Percentiles rank a stretch among this genome's conserved stretches.
phyloP scores from a whole-genome alignment of 805 yeast genomes.

The Yamadazyma paraphyllophila region DNA sequence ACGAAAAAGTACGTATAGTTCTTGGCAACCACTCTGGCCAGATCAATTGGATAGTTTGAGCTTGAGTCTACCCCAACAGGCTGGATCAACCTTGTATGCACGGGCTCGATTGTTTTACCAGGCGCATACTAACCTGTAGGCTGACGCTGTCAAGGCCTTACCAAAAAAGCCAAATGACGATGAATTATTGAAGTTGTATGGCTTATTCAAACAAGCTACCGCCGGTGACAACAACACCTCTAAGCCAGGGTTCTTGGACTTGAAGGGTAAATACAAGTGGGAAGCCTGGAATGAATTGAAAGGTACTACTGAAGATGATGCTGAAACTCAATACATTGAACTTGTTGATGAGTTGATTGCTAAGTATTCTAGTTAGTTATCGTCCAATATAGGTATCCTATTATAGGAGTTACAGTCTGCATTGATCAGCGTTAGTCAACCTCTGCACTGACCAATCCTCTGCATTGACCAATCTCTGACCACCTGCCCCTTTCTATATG shows the following conservation, averaged over 20 bases:
- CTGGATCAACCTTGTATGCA: too few species aligned
- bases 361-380: constrained; percentile 24
- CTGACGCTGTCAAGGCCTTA: constrained; percentile 74
- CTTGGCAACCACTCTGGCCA: too few species aligned
- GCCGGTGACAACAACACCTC: constrained; percentile 87
- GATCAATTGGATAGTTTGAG: too few species aligned
- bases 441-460: too few species aligned
- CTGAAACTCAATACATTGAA: constrained; percentile 76
- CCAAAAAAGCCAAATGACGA: constrained; percentile 80
- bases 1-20: constrained; percentile 25
- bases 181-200: constrained; percentile 84
- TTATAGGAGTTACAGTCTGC: too few species aligned
- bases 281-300: constrained; percentile 88
- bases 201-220: constrained; percentile 94
- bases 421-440: too few species aligned
- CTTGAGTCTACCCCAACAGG: too few species aligned
- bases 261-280: constrained; percentile 97
- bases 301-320: constrained; percentile 86
- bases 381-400: not conserved
- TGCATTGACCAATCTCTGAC: too few species aligned
- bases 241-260: constrained; percentile 89
- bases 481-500: too few species aligned
- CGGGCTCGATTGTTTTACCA: too few species aligned
- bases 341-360: constrained; percentile 63
- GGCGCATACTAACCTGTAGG: constrained; percentile 49